Conservation (phyloP, 352 stramenopile species). For the Blastocystis sp. region DNA sequence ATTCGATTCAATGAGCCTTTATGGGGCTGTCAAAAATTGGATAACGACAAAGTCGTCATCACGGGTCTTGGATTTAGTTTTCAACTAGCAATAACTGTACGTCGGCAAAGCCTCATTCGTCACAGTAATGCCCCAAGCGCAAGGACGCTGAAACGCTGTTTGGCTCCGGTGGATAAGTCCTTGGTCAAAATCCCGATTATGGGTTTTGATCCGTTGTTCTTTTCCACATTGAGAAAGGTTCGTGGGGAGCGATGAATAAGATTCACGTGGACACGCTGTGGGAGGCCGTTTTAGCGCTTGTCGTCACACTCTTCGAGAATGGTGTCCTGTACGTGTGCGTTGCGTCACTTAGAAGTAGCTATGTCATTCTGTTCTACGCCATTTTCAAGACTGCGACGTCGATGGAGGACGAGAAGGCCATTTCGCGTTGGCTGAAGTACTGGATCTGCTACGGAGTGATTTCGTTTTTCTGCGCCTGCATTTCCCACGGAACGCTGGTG, state of each 20-base stretch:
- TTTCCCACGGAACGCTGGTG: neutral
- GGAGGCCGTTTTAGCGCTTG: constrained; percentile 34
- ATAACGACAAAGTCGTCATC: constrained; percentile 61
- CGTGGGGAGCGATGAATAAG: neutral
- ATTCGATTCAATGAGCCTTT: constrained; percentile 64
- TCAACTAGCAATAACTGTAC: constrained; percentile 68
- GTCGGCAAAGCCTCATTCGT: constrained; percentile 67
- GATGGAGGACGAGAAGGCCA: constrained; percentile 44
- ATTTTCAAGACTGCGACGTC: constrained; percentile 56
- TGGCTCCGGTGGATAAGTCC: neutral
- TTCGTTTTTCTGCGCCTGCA: constrained; percentile 4
- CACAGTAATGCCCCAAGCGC: constrained; percentile 69
- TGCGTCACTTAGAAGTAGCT: neutral
- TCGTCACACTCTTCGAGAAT: neutral
- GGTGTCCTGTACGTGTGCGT: constrained; percentile 1
- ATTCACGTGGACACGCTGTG: constrained; percentile 7
- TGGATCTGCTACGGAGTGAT: constrained; percentile 51
- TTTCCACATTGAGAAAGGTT: neutral
- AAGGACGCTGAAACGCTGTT: constrained; percentile 26
- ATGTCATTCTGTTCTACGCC: constrained; percentile 50
- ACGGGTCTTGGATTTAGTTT: constrained; percentile 69
- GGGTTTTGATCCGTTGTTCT: neutral
- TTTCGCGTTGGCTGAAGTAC: constrained; percentile 40
- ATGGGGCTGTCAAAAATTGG: constrained; percentile 66
- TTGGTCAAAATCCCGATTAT: constrained; percentile 25